These are phyloP conservation scores for Paspalum vaginatum DNA, from an alignment of 176 grass and related monocot species.

Conservation along the genomic window DNA sequence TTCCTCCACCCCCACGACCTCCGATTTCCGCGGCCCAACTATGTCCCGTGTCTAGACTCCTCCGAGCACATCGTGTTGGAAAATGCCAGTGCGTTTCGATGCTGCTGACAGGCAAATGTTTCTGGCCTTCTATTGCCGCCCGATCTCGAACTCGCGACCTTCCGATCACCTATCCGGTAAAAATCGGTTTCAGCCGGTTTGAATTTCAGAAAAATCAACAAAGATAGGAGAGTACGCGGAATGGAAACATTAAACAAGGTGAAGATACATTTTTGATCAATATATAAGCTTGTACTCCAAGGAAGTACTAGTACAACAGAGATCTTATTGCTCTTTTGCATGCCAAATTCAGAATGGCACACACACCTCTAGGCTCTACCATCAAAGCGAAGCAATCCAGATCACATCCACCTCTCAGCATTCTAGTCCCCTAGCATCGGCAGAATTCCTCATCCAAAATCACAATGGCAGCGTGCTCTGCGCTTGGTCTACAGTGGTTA, in stretches of 20 bases:
- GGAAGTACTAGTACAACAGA: not conserved
- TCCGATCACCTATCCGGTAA: not conserved
- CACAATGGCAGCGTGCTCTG: not conserved
- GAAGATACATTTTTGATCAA: not conserved
- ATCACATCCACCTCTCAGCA: not conserved
- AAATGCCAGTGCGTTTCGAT: not conserved
- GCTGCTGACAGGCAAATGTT: not conserved
- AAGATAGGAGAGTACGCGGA: no score
- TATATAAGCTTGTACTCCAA: not conserved
- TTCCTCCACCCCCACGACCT: conserved; percentile 26
- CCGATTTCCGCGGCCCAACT: conserved; percentile 39
- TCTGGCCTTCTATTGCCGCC: not conserved
- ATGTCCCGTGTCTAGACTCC: not conserved
- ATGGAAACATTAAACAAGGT: no score
- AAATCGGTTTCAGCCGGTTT: not conserved
- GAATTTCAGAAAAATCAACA: not conserved
- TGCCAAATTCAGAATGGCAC: not conserved
- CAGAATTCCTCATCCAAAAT: not conserved
- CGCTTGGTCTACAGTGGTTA: not conserved
- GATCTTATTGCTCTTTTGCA: conserved; percentile 20
- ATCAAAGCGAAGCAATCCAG: not conserved
- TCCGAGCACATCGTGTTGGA: not conserved
- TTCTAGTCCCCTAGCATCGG: not conserved
- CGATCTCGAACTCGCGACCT: not conserved
- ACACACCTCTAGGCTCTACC: not conserved